These are phyloP conservation scores for Corymbia maculata DNA, from an alignment of 345 rosid genomes.

Conservation along the genomic window DNA sequence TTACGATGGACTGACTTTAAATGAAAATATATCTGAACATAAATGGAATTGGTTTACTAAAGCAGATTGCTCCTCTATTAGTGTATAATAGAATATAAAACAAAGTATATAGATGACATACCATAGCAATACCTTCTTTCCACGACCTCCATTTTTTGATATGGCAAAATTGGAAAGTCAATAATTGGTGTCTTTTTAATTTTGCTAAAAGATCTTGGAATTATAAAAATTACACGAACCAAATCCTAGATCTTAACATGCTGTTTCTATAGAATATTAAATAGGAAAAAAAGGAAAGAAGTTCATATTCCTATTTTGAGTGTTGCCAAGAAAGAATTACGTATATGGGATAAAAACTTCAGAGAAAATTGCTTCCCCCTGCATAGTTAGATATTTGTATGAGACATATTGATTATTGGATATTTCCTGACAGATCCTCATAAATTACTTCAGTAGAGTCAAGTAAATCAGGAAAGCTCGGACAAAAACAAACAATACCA, in stretches of 20 bases:
- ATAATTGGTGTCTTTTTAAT: too few relatives aligned
- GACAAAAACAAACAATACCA: not conserved
- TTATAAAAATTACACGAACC: too few relatives aligned
- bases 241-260: too few relatives aligned
- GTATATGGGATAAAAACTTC: too few relatives aligned
- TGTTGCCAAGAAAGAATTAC: not conserved
- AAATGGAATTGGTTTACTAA: too few relatives aligned
- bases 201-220: too few relatives aligned
- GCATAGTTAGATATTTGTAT: too few relatives aligned
- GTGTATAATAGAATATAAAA: not conserved
- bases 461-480: not conserved
- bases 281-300: not conserved
- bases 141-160: not conserved
- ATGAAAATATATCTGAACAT: too few relatives aligned
- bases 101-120: not conserved
- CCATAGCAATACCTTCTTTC: not conserved
- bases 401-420: too few relatives aligned
- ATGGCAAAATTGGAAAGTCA: not conserved
- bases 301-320: not conserved
- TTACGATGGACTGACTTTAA: not conserved
- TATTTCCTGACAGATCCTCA: not conserved
- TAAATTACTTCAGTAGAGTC: not conserved
- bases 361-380: too few relatives aligned
- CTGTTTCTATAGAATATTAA: too few relatives aligned
- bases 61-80: too few relatives aligned